Percentiles rank a stretch among this genome's conserved stretches.
Conservation (phyloP, 2,329 filamentous ascomycete species). For the Rasamsonia emersonii region DNA sequence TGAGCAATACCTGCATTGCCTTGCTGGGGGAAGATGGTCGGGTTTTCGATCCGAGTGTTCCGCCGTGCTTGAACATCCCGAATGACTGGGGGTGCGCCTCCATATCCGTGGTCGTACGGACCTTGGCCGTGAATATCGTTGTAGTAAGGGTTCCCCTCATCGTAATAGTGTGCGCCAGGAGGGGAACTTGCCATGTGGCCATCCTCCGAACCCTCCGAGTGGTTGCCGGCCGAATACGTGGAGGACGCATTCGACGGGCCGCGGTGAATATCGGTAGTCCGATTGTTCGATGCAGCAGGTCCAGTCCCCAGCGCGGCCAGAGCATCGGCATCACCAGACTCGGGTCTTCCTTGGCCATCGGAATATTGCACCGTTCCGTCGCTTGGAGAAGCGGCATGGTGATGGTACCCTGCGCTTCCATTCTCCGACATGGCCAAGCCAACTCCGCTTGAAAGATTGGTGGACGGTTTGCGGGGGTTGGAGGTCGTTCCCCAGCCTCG, state of each 20-base stretch:
- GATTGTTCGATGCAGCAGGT: conserved; percentile 58
- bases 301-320: conserved; percentile 67
- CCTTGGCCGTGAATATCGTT: conserved; percentile 36
- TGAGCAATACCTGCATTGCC: conserved; percentile 88
- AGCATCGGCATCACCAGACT: conserved; percentile 67
- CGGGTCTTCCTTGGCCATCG: conserved; percentile 52
- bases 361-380: conserved; percentile 51
- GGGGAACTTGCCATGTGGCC: conserved; percentile 39
- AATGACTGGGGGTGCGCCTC: conserved; percentile 65
- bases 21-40: conserved; percentile 80
- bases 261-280: conserved; percentile 64
- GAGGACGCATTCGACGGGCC: conserved; percentile 95
- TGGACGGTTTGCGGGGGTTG: conserved; percentile 75
- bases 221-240: conserved; percentile 75
- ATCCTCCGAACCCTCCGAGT: conserved; percentile 57
- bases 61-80: conserved; percentile 84
- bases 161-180: conserved; percentile 44
- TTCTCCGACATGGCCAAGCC: conserved; percentile 58
- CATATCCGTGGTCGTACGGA: conserved; percentile 49
- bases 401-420: conserved; percentile 46
- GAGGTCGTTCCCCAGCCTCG: conserved; percentile 85
- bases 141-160: conserved; percentile 47
- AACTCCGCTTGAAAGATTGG: conserved; percentile 71
- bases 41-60: conserved; percentile 91
- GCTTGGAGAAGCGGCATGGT: conserved; percentile 53